phyloP scores from a whole-genome alignment of 257 asterid species.

The Fraxinus quadrangulata region DNA sequence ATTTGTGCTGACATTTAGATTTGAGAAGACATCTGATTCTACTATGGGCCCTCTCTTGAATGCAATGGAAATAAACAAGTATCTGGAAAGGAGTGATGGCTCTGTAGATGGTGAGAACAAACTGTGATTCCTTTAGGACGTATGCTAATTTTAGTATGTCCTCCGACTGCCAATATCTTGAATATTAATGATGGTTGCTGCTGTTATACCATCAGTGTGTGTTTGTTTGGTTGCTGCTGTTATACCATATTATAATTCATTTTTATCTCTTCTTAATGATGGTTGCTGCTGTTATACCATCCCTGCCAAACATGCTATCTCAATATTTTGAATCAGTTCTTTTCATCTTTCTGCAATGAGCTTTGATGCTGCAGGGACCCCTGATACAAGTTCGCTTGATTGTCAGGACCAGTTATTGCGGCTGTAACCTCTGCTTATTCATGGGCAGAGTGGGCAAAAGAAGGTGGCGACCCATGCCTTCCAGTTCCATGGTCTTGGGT shows the following conservation, averaged over 20 bases:
- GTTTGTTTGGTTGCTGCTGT: too few species aligned
- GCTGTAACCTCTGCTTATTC: conserved; percentile 46
- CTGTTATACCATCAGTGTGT: too few species aligned
- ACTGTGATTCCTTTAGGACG: not conserved
- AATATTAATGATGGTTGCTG: not conserved
- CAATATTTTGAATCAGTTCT: not conserved
- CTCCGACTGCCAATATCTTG: not conserved
- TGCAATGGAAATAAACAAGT: conserved; percentile 91
- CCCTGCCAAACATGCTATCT: not conserved
- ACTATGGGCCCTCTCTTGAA: conserved; percentile 87
- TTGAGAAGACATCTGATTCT: conserved; percentile 79
- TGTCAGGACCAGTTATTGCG: conserved; percentile 69
- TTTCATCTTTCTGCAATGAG: not conserved
- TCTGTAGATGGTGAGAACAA: conserved; percentile 72
- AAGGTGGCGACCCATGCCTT: conserved; percentile 97
- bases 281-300: not conserved
- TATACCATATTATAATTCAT: too few species aligned
- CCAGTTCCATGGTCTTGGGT: conserved; percentile 98
- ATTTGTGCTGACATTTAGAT: conserved; percentile 77
- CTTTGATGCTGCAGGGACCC: too few species aligned
- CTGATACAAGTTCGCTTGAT: conserved; percentile 16
- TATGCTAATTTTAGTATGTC: too few species aligned
- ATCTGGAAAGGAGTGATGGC: conserved; percentile 68
- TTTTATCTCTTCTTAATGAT: too few species aligned
- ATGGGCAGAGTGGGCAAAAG: conserved; percentile 72